Evolutionary conservation across 257 asterid genomes (phyloP), one percentile per base, ranked within the genome.

Genomic region (Jasminum sambac): DNA sequence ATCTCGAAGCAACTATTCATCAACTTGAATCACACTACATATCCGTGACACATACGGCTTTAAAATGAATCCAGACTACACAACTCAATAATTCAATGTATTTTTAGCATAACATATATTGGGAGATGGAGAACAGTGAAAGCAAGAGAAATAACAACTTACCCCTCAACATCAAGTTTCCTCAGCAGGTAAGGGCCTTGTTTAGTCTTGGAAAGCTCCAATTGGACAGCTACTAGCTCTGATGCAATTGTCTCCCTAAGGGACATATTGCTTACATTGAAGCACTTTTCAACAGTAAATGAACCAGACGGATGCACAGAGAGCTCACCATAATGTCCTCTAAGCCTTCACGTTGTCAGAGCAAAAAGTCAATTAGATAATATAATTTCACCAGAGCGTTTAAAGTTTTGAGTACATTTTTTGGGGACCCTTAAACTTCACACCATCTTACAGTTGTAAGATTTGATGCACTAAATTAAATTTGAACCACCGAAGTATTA

Each of bases 111-210:
- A 48, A 48, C 19, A 14, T 39, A 39, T 6, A 39, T 39, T 0
- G 13, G 50, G 13, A 4, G 13, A 4, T 0, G 6, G 50, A 43
- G 50, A 43, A 13, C 16, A 11, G 60, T 17, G 21, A 24, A 52
- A 52, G 30, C 13, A 52, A 52, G 60, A 52, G 60, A 12, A 19
- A 17, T 2, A 13, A 52, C 26, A 52, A 52, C 87, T 82, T 85
- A 95, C 99, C 98, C 96, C 68, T 87, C 98, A 58, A 91, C 88
- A 68, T 91, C 98, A 66, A 95, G 91, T 73, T 86, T 95, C 87
- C 87, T 88, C 85, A 88, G 75, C 61, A 91, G 84, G 76, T 88
- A 91, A n/a, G 99, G 98, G 14, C 98, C 99, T 83, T 91, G 99
- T 78, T 77, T 91, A 71, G 90, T 84, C 86, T 85, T 89, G 60